Base-by-base conservation (phyloP, 2,329 filamentous ascomycete genomes). In the Xylaria sp. region DNA sequence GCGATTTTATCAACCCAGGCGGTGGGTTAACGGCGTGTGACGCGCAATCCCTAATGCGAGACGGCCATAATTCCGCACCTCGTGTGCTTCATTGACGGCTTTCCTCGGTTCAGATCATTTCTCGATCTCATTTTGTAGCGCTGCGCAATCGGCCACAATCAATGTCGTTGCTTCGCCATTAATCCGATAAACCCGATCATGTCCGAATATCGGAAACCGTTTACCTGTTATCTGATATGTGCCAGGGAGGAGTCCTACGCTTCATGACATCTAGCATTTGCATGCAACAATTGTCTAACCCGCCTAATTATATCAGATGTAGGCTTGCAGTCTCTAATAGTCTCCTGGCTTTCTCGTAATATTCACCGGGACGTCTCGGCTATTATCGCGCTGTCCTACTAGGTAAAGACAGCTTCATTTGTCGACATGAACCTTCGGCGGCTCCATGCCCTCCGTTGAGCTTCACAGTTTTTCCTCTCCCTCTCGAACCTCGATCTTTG, bases 401-500 rank as follows among this genome's bases (percentile, higher is more conserved):
- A 10, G 37, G 39, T 12, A 25, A 23, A 56, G 12, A 12, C 5
- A 32, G 51, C 32, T 20, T 46, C n/a, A 28, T 54, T 25, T 60
- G 23, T 37, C 59, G 34, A n/a, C 52, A 41, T 44, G 54, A 58
- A 34, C 63, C 68, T 39, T 64, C 68, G 25, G 63, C 41, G 25
- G 34, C 66, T 13, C 48, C 18, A 15, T 63, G 20, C 54, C 50
- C 20, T 44, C 56, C 28, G 62, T 64, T 48, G 71, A 48, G 41
- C 69, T 69, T 25, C 65, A 68, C 3, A 61, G 58, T 15, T 72
- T 64, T 39, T 34, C 52, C 6, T 64, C 41, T 10, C 64, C 55
- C n/a, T 59, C 56, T 15, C 50, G 51, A 37, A 58, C 51, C n/a
- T 74, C 69, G 6, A 60, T 67, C 44, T 74, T 74, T 9, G 74